Evolutionary conservation across 2,329 filamentous ascomycete genomes (phyloP), one percentile per base, ranked within the genome.

Genomic region (Pseudocercospora macadamiae): DNA sequence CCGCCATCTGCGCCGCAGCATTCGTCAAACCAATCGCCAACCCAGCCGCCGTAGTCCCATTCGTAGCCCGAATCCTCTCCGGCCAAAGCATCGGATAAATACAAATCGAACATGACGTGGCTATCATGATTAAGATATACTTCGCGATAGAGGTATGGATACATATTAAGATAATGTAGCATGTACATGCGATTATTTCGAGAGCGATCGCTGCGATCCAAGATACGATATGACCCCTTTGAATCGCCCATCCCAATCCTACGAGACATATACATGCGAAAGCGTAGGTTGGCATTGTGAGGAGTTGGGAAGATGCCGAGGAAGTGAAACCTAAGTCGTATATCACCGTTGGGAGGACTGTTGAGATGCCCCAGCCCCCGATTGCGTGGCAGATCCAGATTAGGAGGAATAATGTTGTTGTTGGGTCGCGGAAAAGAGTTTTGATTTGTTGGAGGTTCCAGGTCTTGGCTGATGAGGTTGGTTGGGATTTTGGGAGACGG

Each of bases 51-150:
- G 75, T 76, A 0, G 75, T 77, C 4, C 75, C 75, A 45, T 71
- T 70, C 3, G 74, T 73, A 3, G 73, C 74, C 21, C 75, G 68
- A 32, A 78, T 77, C 4, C 75, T 68, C 52, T 77, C 75, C 6
- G 75, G 76, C 75, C 74, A 77, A 6, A 77, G 66, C 44, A 77
- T 73, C 1, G 75, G 71, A 55, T 74, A 75, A 56, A 77, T 75
- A 6, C 71, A 73, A 25, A 74, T 72, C 0, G 73, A 74, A 4
- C 72, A 75, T 0, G 75, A 72, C 2, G 74, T 75, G 3, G 75
- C 75, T 21, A 77, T 66, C 57, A 73, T 75, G n/a, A 77, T 71
- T 45, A 77, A 73, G 10, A 77, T 63, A 57, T 78, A 76, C 51
- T 75, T 76, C 0, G 71, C 76, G 1, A 74, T 36, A 3, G 59